phyloP scores from a whole-genome alignment of 768 basidiomycete genomes.

The Suillus subaureus region DNA sequence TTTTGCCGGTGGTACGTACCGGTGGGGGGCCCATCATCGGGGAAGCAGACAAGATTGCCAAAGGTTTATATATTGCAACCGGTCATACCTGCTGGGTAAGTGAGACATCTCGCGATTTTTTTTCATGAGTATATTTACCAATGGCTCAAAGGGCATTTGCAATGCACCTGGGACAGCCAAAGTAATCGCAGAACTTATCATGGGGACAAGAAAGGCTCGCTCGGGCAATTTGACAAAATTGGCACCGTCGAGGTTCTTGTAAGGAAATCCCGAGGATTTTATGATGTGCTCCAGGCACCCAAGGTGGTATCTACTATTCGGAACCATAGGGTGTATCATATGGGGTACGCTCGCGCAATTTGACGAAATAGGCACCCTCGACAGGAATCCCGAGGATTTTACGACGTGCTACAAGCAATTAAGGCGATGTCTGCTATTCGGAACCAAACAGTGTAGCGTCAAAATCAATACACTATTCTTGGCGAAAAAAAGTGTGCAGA shows the following conservation, averaged over 20 bases:
- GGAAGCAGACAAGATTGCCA: conserved; percentile 52
- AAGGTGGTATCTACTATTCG: background rate
- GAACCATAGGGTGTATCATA: background rate
- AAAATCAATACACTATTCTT: background rate
- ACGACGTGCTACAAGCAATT: background rate
- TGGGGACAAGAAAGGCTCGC: conserved; percentile 58
- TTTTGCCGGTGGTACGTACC: conserved; percentile 61
- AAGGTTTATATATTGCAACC: conserved; percentile 69
- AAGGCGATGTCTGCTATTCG: background rate
- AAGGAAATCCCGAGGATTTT: conserved; percentile 5
- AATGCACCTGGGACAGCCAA: conserved; percentile 85
- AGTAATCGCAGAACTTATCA: conserved; percentile 67
- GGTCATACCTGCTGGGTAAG: conserved; percentile 84
- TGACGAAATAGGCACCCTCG: conserved; percentile 48
- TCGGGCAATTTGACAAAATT: conserved; percentile 57
- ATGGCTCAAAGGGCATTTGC: conserved; percentile 60
- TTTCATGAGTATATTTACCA: conserved; percentile 11
- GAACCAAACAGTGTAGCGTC: background rate
- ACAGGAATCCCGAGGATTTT: conserved; percentile 6
- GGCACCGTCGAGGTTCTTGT: conserved; percentile 42
- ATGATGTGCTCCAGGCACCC: background rate
- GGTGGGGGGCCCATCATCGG: conserved; percentile 77
- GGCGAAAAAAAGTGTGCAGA: background rate
- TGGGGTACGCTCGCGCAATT: conserved; percentile 46
- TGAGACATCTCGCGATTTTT: conserved; percentile 13